Conservation (phyloP, 345 rosid species). For the Linum usitatissimum region DNA sequence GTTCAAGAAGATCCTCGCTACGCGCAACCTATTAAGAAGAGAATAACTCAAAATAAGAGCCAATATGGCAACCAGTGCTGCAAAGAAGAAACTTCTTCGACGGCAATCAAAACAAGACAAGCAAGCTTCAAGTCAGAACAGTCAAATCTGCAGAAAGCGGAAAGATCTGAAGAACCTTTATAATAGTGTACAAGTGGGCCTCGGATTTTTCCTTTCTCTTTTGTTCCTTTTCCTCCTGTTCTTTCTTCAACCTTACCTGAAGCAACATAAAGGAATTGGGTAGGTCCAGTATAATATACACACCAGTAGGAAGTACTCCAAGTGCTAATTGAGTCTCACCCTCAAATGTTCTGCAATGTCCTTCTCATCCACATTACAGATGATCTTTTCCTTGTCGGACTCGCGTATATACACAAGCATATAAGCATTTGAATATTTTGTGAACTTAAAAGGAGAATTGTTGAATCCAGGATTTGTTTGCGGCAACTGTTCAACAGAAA, state of each 20-base stretch:
- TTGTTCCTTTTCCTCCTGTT: conserved; percentile 90
- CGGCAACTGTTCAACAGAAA: conserved; percentile 47
- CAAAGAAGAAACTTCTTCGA: background rate
- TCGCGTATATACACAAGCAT: conserved; percentile 99
- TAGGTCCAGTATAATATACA: background rate
- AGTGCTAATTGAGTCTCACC: conserved; percentile 33
- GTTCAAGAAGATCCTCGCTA: conserved; percentile 74
- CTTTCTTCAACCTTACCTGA: conserved; percentile 86
- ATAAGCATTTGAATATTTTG: conserved; percentile 92
- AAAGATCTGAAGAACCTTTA: conserved; percentile 40
- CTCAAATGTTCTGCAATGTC: conserved; percentile 91
- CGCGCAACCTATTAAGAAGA: conserved; percentile 57
- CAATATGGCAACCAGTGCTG: background rate
- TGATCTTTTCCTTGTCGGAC: conserved; percentile 89
- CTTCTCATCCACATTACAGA: conserved; percentile 93
- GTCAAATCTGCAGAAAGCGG: background rate
- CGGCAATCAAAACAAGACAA: background rate
- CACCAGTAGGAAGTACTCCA: background rate
- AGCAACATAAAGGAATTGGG: conserved; percentile 9
- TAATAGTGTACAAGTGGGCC: conserved; percentile 77
- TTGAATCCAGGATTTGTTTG: conserved; percentile 93
- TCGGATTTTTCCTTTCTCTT: conserved; percentile 88
- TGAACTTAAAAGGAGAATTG: conserved; percentile 79
- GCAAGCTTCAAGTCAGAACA: background rate
- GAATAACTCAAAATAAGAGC: background rate